These are phyloP conservation scores for Colletotrichum navitas DNA, from an alignment of 2,329 filamentous ascomycete genomes.

Conservation along the genomic window DNA sequence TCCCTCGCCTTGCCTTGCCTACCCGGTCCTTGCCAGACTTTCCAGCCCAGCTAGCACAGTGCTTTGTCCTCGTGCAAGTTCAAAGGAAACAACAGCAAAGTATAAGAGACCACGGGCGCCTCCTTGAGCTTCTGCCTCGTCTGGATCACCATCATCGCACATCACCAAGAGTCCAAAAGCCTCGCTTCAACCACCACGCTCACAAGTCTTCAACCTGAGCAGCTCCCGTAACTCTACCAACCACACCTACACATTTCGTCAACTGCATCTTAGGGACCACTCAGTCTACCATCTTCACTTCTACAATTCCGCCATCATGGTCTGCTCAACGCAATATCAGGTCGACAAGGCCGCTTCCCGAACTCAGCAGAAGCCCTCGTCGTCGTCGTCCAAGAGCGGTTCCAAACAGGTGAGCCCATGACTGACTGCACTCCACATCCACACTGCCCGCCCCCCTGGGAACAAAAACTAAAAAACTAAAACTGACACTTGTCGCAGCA, in stretches of 20 bases:
- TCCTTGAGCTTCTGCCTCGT: slow-evolving; percentile 25
- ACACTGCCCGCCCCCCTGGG: not conserved
- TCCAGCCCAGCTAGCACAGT: slow-evolving; percentile 22
- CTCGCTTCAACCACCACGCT: slow-evolving; percentile 2
- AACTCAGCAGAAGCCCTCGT: slow-evolving; percentile 34
- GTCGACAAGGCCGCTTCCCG: slow-evolving; percentile 31
- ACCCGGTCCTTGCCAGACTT: slow-evolving; percentile 36
- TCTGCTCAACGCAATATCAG: slow-evolving; percentile 33
- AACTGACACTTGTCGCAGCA: slow-evolving; percentile 43
- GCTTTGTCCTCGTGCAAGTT: slow-evolving; percentile 37
- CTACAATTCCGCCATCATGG: slow-evolving; percentile 30
- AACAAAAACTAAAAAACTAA: not conserved
- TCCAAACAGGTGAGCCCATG: slow-evolving; percentile 33
- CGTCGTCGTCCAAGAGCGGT: slow-evolving; percentile 31
- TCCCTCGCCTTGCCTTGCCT: slow-evolving; percentile 23
- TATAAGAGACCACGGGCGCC: slow-evolving; percentile 41
- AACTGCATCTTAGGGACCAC: not conserved
- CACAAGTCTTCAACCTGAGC: not conserved
- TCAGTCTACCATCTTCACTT: not conserved
- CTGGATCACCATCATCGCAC: slow-evolving; percentile 30
- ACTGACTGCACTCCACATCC: slow-evolving; percentile 17
- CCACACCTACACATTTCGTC: not conserved
- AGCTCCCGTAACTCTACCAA: not conserved
- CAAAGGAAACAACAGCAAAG: slow-evolving; percentile 29
- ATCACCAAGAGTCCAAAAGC: slow-evolving; percentile 25